Conservation (phyloP, 805 yeast species). For the Priceomyces fermenticarens region DNA sequence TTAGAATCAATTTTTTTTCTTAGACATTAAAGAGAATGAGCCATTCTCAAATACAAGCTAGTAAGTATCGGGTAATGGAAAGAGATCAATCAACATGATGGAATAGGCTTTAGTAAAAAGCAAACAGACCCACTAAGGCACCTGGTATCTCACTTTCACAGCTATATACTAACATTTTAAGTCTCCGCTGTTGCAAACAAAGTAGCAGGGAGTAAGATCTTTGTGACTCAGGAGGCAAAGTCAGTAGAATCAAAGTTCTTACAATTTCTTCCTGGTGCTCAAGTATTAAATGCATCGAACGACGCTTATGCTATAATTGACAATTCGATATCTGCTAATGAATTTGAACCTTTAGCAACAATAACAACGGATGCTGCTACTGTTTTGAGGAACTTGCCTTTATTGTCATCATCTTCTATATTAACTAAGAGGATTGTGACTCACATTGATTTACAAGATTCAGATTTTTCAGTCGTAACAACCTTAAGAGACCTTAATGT, state of each 20-base stretch:
- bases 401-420: conserved; percentile 41
- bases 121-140: too few relatives aligned
- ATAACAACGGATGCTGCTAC: conserved; percentile 53
- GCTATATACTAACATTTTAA: conserved; percentile 11
- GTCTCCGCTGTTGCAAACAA: conserved; percentile 27
- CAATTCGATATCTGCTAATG: conserved; percentile 17
- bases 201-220: conserved; percentile 29
- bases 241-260: conserved; percentile 35
- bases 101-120: too few relatives aligned
- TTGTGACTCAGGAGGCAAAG: conserved; percentile 47
- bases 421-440: conserved; percentile 48
- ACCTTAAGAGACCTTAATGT: conserved; percentile 68
- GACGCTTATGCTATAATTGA: conserved; percentile 52
- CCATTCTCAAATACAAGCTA: conserved; percentile 1
- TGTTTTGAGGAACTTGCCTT: conserved; percentile 59
- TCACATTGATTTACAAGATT: conserved; percentile 54
- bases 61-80: not conserved
- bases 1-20: too few relatives aligned
- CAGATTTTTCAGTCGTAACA: conserved; percentile 69
- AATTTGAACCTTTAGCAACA: conserved; percentile 30
- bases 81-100: too few relatives aligned
- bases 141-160: too few relatives aligned
- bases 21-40: not conserved
- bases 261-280: conserved; percentile 17
- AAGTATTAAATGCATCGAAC: conserved; percentile 39